phyloP scores from a whole-genome alignment of 352 stramenopile genomes.

The Paralagenidium karlingii region DNA sequence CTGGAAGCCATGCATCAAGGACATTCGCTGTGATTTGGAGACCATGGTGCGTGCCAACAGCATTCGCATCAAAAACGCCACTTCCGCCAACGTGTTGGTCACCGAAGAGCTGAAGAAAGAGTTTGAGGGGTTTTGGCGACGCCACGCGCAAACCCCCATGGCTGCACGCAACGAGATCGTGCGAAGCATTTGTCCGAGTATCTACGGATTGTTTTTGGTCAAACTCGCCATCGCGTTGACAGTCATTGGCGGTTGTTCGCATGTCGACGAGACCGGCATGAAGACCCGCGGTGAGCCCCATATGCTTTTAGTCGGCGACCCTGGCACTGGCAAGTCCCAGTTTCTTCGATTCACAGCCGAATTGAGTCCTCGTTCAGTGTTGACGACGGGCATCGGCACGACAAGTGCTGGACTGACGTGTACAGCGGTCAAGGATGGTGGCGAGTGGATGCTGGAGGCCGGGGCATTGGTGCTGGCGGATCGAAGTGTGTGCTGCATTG shows the following conservation, averaged over 20 bases:
- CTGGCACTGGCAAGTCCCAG: conserved; percentile 87
- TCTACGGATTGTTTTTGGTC: conserved; percentile 89
- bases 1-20: conserved; percentile 74
- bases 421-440: conserved; percentile 90
- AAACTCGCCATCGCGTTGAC: conserved; percentile 90
- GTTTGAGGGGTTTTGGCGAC: conserved; percentile 87
- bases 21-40: conserved; percentile 86
- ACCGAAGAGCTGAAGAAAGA: conserved; percentile 78
- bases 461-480: conserved; percentile 89
- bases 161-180: conserved; percentile 85
- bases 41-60: conserved; percentile 74
- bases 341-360: conserved; percentile 94
- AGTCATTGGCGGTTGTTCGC: conserved; percentile 84
- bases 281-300: conserved; percentile 76
- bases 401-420: conserved; percentile 95
- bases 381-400: conserved; percentile 95
- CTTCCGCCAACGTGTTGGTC: conserved; percentile 39
- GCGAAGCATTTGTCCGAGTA: conserved; percentile 87
- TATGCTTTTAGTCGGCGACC: conserved; percentile 76
- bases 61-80: conserved; percentile 53
- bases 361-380: conserved; percentile 87
- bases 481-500: conserved; percentile 92
- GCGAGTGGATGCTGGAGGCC: conserved; percentile 95
- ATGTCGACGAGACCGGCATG: conserved; percentile 53
- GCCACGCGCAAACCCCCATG: conserved; percentile 27